These are phyloP conservation scores for Phaeosphaeria sp. DNA, from an alignment of 2,329 filamentous ascomycete genomes.

Conservation along the genomic window DNA sequence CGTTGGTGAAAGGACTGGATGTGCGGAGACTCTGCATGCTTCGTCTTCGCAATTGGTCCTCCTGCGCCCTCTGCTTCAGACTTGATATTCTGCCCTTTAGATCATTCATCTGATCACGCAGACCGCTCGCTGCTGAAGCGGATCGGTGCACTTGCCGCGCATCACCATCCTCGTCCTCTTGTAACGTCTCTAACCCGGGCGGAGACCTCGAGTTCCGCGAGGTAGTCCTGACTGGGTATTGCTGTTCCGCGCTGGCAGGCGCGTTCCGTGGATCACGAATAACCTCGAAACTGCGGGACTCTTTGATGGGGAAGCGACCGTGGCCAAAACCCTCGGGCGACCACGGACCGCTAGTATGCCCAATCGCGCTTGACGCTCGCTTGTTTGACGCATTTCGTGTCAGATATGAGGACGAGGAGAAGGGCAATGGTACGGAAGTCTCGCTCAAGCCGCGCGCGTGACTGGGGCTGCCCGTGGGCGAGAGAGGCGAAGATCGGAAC, in stretches of 20 bases:
- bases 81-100: conserved; percentile 85
- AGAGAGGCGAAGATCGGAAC: conserved; percentile 42
- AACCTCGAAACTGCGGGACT: conserved; percentile 49
- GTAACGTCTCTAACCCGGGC: conserved; percentile 49
- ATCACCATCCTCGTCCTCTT: conserved; percentile 44
- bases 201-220: conserved; percentile 49
- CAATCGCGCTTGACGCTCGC: conserved; percentile 49
- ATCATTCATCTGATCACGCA: conserved; percentile 85
- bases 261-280: conserved; percentile 43
- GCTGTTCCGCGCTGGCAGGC: conserved; percentile 29
- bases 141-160: conserved; percentile 63
- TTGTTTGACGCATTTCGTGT: conserved; percentile 36
- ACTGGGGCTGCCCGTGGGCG: conserved; percentile 35
- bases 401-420: conserved; percentile 36
- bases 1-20: conserved; percentile 79
- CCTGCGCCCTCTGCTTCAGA: conserved; percentile 77
- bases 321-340: conserved; percentile 43
- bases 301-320: conserved; percentile 45
- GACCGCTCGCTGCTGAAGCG: conserved; percentile 72
- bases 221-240: conserved; percentile 3
- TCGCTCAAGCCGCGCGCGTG: conserved; percentile 52
- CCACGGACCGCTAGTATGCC: conserved; percentile 46
- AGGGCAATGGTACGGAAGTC: conserved; percentile 45
- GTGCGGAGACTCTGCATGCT: conserved; percentile 78
- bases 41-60: conserved; percentile 77